Conservation (phyloP, 164 flowering plant species). For the Magnolia officinalis region DNA sequence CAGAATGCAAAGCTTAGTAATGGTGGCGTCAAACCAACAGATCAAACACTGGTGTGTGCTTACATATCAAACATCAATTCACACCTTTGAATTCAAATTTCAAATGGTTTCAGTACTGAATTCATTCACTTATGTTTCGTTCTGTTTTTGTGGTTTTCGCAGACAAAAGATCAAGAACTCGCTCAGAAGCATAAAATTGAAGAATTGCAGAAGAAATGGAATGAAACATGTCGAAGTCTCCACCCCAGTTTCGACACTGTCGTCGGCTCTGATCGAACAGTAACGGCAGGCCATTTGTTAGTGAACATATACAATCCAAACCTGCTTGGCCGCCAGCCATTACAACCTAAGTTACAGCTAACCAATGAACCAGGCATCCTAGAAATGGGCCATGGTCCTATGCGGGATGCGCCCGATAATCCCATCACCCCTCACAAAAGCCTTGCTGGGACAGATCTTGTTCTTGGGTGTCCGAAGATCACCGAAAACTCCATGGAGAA, state of each 20-base stretch:
- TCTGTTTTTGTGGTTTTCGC: slow-evolving; percentile 9
- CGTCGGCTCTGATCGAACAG: slow-evolving; percentile 29
- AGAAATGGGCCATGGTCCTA: slow-evolving; percentile 31
- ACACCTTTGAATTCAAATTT: neutral
- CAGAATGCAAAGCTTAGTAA: slow-evolving; percentile 51
- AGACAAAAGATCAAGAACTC: slow-evolving; percentile 53
- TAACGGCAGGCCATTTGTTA: slow-evolving; percentile 31
- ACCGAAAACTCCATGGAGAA: slow-evolving; percentile 21
- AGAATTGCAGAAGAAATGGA: slow-evolving; percentile 80
- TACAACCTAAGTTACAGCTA: slow-evolving; percentile 46
- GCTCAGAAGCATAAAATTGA: slow-evolving; percentile 49
- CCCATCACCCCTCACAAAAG: slow-evolving; percentile 41
- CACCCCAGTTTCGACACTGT: slow-evolving; percentile 59
- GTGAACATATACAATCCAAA: slow-evolving; percentile 39
- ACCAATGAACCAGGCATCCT: slow-evolving; percentile 34
- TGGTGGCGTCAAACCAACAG: slow-evolving; percentile 21
- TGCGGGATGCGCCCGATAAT: slow-evolving; percentile 19
- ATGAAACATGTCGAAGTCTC: slow-evolving; percentile 49
- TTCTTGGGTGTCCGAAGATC: slow-evolving; percentile 50
- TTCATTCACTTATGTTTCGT: neutral
- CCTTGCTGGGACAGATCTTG: slow-evolving; percentile 82
- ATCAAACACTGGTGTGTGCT: slow-evolving; percentile 42
- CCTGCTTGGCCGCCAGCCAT: slow-evolving; percentile 32
- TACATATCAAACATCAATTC: neutral
- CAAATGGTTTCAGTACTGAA: neutral